These are phyloP conservation scores for Thielaviopsis punctulata DNA, from an alignment of 2,329 filamentous ascomycete species.

Conservation along the genomic window DNA sequence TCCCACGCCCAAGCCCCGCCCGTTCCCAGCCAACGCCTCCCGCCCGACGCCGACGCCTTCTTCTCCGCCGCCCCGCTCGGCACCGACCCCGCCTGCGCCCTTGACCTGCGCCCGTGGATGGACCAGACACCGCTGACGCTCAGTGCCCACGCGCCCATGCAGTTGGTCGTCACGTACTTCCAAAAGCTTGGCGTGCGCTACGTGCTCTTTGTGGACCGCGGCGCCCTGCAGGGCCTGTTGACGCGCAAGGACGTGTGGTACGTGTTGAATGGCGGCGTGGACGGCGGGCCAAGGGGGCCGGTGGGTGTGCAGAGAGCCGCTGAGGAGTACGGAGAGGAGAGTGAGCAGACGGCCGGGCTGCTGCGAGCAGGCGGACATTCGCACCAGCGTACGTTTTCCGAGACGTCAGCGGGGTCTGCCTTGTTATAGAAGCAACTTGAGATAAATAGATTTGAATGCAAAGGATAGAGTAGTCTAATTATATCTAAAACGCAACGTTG, in stretches of 20 bases:
- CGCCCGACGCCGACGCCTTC: slow-evolving; percentile 58
- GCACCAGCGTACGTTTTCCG: slow-evolving; percentile 4
- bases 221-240: slow-evolving; percentile 64
- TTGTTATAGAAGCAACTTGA: no score
- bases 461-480: neutral
- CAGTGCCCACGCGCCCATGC: slow-evolving; percentile 55
- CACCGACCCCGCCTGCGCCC: slow-evolving; percentile 46
- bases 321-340: slow-evolving; percentile 11
- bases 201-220: slow-evolving; percentile 70
- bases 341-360: slow-evolving; percentile 14
- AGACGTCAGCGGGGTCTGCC: slow-evolving; percentile 12
- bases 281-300: neutral
- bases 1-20: no score
- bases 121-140: slow-evolving; percentile 93
- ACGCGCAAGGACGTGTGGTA: slow-evolving; percentile 98
- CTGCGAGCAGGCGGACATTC: neutral
- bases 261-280: slow-evolving; percentile 47
- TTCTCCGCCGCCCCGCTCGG: slow-evolving; percentile 72
- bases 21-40: slow-evolving; percentile 26
- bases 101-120: slow-evolving; percentile 95
- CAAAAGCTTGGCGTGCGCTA: slow-evolving; percentile 86
- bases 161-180: slow-evolving; percentile 84
- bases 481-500: no score
- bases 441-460: no score
- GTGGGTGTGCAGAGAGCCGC: slow-evolving; percentile 1